phyloP scores from a whole-genome alignment of 176 grass and related monocot species.

The Aechmea fasciata region DNA sequence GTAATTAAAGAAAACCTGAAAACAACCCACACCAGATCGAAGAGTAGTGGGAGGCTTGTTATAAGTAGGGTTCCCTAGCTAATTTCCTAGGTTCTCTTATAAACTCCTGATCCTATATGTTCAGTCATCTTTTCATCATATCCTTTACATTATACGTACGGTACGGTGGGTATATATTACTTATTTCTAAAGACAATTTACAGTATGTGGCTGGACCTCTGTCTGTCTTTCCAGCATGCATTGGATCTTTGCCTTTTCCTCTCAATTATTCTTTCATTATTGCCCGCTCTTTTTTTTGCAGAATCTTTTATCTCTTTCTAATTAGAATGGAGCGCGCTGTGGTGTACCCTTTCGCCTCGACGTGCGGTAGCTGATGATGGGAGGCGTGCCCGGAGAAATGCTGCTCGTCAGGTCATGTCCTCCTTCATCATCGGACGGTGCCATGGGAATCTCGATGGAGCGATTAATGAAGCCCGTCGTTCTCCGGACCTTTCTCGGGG shows the following conservation, averaged over 20 bases:
- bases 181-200: too few relatives aligned
- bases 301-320: background rate
- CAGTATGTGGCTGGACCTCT: too few relatives aligned
- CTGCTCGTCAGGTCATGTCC: background rate
- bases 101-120: background rate
- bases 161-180: too few relatives aligned
- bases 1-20: too few relatives aligned
- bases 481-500: slow-evolving; percentile 26
- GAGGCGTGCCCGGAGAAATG: slow-evolving; percentile 37
- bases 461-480: slow-evolving; percentile 1
- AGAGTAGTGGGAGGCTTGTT: background rate
- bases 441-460: background rate
- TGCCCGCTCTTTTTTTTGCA: slow-evolving; percentile 4
- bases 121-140: too few relatives aligned
- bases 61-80: background rate
- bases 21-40: background rate
- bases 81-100: background rate
- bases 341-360: slow-evolving; percentile 39
- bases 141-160: too few relatives aligned
- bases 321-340: slow-evolving; percentile 33
- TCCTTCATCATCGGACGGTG: background rate
- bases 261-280: background rate
- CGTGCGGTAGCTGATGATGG: slow-evolving; percentile 33
- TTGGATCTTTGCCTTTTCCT: background rate
- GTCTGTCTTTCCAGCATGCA: too few relatives aligned